Percentiles rank a stretch among this genome's conserved stretches.
These are phyloP conservation scores for Salix brachista DNA, from an alignment of 345 rosid species.

Conservation along the genomic window DNA sequence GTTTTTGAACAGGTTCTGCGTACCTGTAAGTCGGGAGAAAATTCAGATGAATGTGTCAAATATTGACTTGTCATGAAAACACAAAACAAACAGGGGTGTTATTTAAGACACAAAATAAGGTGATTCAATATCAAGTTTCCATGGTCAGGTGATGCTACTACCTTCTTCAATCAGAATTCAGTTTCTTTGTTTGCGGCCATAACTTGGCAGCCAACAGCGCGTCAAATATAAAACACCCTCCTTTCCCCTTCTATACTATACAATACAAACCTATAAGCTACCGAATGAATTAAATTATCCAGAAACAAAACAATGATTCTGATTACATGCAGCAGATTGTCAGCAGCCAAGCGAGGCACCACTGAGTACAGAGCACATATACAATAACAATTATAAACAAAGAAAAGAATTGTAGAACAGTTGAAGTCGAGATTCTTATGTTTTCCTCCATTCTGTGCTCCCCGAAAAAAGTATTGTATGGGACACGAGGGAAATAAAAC, in stretches of 20 bases:
- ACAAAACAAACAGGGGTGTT: neutral
- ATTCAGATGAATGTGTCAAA: neutral
- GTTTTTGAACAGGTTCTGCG: constrained; percentile 37
- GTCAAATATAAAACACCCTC: neutral
- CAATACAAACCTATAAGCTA: neutral
- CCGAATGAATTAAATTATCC: neutral
- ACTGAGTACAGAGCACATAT: neutral
- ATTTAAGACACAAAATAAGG: neutral
- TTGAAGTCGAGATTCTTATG: neutral
- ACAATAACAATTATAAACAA: neutral
- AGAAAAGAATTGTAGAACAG: neutral
- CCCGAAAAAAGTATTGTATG: too few relatives aligned
- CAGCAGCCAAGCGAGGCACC: neutral
- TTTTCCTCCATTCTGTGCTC: too few relatives aligned
- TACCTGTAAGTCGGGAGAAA: constrained; percentile 17
- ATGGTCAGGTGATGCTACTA: neutral
- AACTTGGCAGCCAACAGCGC: too few relatives aligned
- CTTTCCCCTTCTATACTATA: neutral
- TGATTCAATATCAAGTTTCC: neutral
- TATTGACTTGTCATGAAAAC: neutral
- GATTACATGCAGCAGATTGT: neutral
- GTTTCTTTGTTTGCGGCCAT: neutral
- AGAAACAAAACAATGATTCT: neutral
- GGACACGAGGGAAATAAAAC: too few relatives aligned
- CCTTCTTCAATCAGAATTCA: neutral